Conservation (phyloP, 208 protist species). For the Trypanosoma conorhini region DNA sequence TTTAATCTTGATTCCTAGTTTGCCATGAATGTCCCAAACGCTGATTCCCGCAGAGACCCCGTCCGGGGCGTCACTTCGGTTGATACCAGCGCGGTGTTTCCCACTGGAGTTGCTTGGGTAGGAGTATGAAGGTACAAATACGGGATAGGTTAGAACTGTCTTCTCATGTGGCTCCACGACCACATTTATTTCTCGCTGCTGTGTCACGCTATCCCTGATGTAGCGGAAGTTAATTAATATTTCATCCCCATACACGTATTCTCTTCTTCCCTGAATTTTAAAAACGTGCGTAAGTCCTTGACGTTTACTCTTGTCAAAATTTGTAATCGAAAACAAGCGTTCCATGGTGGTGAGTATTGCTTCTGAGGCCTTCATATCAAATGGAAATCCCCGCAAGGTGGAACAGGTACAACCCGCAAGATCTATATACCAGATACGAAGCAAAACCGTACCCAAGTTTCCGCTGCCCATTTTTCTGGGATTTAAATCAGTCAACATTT, state of each 20-base stretch:
- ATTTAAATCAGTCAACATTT: slow-evolving; percentile 39
- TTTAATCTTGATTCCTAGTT: slow-evolving; percentile 35
- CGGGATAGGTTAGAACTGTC: slow-evolving; percentile 32
- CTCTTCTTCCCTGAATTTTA: slow-evolving; percentile 53
- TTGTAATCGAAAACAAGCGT: slow-evolving; percentile 30
- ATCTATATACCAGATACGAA: slow-evolving; percentile 55
- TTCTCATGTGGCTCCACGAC: slow-evolving; percentile 41
- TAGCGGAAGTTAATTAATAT: slow-evolving; percentile 58
- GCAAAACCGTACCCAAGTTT: slow-evolving; percentile 28
- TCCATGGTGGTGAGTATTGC: slow-evolving; percentile 43
- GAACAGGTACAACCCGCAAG: slow-evolving; percentile 44
- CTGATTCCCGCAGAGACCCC: slow-evolving; percentile 36
- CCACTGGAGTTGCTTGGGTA: slow-evolving; percentile 31
- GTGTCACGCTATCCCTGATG: slow-evolving; percentile 54
- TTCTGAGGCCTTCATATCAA: slow-evolving; percentile 49
- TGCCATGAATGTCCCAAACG: slow-evolving; percentile 43
- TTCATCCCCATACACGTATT: slow-evolving; percentile 62
- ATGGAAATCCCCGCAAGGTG: slow-evolving; percentile 45
- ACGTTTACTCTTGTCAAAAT: slow-evolving; percentile 28
- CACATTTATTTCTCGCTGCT: slow-evolving; percentile 49
- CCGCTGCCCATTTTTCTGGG: slow-evolving; percentile 18
- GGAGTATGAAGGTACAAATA: slow-evolving; percentile 48
- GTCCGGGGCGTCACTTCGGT: not conserved
- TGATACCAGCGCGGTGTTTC: slow-evolving; percentile 26
- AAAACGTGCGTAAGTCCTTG: slow-evolving; percentile 44